Conservation (phyloP, 257 asterid species). For the Osmanthus fragrans region DNA sequence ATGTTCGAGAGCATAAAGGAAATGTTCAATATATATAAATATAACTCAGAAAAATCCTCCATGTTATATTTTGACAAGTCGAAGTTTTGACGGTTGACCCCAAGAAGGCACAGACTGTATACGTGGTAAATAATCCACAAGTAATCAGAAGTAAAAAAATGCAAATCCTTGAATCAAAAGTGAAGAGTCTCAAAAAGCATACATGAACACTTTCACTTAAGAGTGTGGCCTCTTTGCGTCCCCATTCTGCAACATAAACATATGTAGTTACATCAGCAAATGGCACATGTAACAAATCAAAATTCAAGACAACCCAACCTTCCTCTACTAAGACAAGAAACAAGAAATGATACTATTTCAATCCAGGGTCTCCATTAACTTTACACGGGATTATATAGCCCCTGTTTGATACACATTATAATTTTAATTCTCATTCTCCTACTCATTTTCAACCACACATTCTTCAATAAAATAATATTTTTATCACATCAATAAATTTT, state of each 20-base stretch:
- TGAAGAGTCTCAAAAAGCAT: slow-evolving; percentile 23
- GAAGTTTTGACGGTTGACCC: background rate
- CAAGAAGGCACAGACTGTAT: background rate
- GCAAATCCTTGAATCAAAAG: background rate
- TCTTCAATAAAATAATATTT: no score
- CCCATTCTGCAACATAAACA: slow-evolving; percentile 47
- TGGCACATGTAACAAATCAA: slow-evolving; percentile 3
- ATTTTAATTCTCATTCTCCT: no score
- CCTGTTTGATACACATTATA: no score
- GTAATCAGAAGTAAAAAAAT: background rate
- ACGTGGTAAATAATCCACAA: background rate
- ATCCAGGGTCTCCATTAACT: background rate
- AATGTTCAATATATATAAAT: background rate
- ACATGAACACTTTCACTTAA: slow-evolving; percentile 53
- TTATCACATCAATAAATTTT: no score
- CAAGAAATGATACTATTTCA: slow-evolving; percentile 1
- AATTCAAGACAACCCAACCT: background rate
- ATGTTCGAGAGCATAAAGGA: background rate
- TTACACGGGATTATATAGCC: background rate
- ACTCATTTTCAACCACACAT: no score
- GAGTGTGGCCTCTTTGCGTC: slow-evolving; percentile 44
- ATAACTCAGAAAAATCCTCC: background rate
- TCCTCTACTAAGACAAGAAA: background rate
- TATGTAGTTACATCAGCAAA: slow-evolving; percentile 1
- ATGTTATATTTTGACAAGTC: background rate